phyloP scores from a whole-genome alignment of 2,329 filamentous ascomycete genomes.

The Sporothrix humicola region DNA sequence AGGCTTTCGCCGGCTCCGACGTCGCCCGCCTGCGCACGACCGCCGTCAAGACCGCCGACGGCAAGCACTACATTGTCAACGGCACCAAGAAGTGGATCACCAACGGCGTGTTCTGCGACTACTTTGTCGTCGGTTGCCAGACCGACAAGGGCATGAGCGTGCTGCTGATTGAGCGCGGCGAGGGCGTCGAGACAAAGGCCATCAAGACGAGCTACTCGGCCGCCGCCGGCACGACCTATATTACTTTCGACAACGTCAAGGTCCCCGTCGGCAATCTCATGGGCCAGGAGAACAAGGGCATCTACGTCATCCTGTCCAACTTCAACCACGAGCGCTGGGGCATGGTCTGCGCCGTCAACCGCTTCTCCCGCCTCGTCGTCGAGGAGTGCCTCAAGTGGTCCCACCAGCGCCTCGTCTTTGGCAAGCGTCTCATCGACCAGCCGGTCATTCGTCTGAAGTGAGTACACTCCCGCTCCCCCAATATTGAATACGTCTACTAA shows the following conservation, averaged over 20 bases:
- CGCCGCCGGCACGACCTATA: conserved; percentile 76
- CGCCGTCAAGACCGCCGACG: conserved; percentile 75
- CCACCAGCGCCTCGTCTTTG: conserved; percentile 84
- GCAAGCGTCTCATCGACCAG: conserved; percentile 80
- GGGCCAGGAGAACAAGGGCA: conserved; percentile 84
- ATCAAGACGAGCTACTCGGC: conserved; percentile 85
- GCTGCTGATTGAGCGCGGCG: conserved; percentile 73
- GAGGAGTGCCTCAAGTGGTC: conserved; percentile 89
- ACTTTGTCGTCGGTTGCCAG: conserved; percentile 80
- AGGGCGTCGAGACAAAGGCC: conserved; percentile 75
- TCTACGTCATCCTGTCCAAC: conserved; percentile 81
- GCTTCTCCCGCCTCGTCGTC: conserved; percentile 70
- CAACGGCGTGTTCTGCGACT: conserved; percentile 69
- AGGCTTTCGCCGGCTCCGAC: conserved; percentile 85
- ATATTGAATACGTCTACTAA: conserved; percentile 50
- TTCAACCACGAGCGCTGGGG: conserved; percentile 88
- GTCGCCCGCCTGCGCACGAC: conserved; percentile 81
- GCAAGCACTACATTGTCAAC: conserved; percentile 73
- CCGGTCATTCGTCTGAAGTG: conserved; percentile 83
- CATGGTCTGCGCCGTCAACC: conserved; percentile 71
- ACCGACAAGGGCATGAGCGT: conserved; percentile 82
- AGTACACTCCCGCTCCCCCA: conserved; percentile 28
- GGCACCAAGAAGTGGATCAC: conserved; percentile 88
- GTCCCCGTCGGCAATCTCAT: conserved; percentile 79
- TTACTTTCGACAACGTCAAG: conserved; percentile 86